Base-by-base conservation (phyloP, 768 basidiomycete genomes). In the Boletus edulis region DNA sequence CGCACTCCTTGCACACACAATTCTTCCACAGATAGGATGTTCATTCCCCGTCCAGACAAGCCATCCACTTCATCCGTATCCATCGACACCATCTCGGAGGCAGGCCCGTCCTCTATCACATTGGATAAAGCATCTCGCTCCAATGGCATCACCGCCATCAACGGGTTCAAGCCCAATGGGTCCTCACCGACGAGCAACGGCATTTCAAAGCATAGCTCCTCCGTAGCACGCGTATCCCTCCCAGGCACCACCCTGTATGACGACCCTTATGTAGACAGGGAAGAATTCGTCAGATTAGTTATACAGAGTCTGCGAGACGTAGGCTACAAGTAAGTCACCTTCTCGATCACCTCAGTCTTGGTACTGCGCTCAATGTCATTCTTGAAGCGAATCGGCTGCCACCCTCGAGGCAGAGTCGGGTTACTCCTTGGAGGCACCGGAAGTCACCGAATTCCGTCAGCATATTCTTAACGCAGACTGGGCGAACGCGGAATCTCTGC, bases 371-470 rank as follows among this genome's bases (percentile, higher is more conserved):
- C 41, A 68, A 56, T 13, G 20, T 13, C 10, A 41, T 40, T 44
- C 54, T 31, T 62, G 55, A 65, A 98, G 94, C 56, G 89, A 94
- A 76, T 88, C 92, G 24, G 94, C 94, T 24, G 82, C 86, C 17
- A 89, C 87, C 2, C 79, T 98, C 50, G 93, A 97, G 73, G 89
- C 87, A 5, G 94, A 98, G 73, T 97, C 94, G 9, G 95, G 94
- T 7, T 96, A 91, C 72, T 76, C 83, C 38, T 81, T 95, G 75
- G 94, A 97, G 67, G 78, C 84, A 20, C 73, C 82, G 15, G 80
- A 87, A 57, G 92, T 95, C 6, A 77, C 86, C 3, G 82, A 87
- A 54, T 95, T 98, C 68, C 80, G 91, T 60, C 80, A 83, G 48
- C 84, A 87, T 65, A 84, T 98, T 53, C 75, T 94, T 40, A 83